Conservation (phyloP, 2,329 filamentous ascomycete species). For the Paramyrothecium sp. region DNA sequence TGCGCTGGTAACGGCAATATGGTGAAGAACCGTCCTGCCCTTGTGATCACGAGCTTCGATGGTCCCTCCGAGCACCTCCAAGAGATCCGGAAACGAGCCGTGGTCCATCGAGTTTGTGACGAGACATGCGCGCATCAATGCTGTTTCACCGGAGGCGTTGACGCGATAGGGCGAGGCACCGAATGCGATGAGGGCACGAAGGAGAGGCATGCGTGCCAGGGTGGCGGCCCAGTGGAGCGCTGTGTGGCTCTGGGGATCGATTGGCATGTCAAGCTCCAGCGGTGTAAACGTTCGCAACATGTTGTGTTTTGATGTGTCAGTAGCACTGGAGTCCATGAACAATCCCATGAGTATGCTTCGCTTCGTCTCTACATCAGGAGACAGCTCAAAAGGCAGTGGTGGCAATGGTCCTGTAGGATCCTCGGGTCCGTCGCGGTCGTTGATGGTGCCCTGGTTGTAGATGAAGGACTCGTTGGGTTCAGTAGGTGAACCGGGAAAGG, state of each 20-base stretch:
- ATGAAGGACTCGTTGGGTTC: slow-evolving; percentile 79
- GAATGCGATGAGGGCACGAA: slow-evolving; percentile 76
- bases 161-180: slow-evolving; percentile 87
- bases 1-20: slow-evolving; percentile 93
- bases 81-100: slow-evolving; percentile 82
- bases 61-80: slow-evolving; percentile 84
- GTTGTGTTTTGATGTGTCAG: slow-evolving; percentile 72
- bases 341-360: slow-evolving; percentile 79
- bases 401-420: slow-evolving; percentile 60
- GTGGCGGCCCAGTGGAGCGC: slow-evolving; percentile 96
- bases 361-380: slow-evolving; percentile 72
- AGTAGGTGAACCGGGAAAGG: slow-evolving; percentile 71
- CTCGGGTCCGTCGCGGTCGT: slow-evolving; percentile 38
- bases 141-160: slow-evolving; percentile 87
- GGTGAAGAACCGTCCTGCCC: slow-evolving; percentile 88
- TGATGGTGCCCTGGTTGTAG: slow-evolving; percentile 53
- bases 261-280: slow-evolving; percentile 84
- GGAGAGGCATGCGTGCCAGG: slow-evolving; percentile 77
- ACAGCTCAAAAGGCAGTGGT: slow-evolving; percentile 61
- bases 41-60: slow-evolving; percentile 89
- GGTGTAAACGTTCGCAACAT: slow-evolving; percentile 74
- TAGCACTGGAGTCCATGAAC: slow-evolving; percentile 71
- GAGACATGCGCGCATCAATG: slow-evolving; percentile 86
- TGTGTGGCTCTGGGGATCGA: slow-evolving; percentile 85
- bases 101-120: slow-evolving; percentile 95